Conservation (phyloP, 2,329 filamentous ascomycete genomes). For the Zymoseptoria pseudotritici region DNA sequence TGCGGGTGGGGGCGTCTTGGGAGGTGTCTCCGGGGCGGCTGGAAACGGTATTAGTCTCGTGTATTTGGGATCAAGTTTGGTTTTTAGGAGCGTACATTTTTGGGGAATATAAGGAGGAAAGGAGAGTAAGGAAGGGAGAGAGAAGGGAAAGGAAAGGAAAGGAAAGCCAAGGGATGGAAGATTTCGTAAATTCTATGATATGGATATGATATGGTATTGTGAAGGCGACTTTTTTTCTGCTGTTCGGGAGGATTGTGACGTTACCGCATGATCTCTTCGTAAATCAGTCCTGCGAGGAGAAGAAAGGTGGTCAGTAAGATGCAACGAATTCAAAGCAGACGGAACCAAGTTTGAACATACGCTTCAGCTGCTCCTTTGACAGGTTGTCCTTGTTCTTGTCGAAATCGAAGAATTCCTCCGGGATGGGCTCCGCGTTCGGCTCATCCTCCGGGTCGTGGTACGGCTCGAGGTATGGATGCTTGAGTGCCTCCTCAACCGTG, state of each 20-base stretch:
- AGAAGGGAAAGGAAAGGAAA: too few species aligned
- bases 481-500: conserved; percentile 91
- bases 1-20: background rate
- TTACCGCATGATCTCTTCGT: conserved; percentile 87
- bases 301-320: background rate
- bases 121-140: too few species aligned
- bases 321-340: background rate
- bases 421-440: conserved; percentile 91
- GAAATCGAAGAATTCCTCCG: conserved; percentile 99
- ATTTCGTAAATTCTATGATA: background rate
- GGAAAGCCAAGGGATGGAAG: background rate
- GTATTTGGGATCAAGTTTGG: background rate
- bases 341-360: conserved; percentile 39
- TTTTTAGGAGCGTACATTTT: background rate
- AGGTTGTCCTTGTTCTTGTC: conserved; percentile 99
- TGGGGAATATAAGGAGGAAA: background rate
- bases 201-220: background rate
- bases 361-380: conserved; percentile 96
- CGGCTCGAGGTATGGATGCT: conserved; percentile 95
- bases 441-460: conserved; percentile 99
- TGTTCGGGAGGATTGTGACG: conserved; percentile 2
- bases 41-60: background rate
- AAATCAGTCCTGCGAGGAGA: conserved; percentile 64
- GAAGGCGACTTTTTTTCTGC: background rate
- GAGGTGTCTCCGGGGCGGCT: background rate